Conservation (phyloP, 192 early-diverging fungal genomes). For the Obelidium mucronatum region DNA sequence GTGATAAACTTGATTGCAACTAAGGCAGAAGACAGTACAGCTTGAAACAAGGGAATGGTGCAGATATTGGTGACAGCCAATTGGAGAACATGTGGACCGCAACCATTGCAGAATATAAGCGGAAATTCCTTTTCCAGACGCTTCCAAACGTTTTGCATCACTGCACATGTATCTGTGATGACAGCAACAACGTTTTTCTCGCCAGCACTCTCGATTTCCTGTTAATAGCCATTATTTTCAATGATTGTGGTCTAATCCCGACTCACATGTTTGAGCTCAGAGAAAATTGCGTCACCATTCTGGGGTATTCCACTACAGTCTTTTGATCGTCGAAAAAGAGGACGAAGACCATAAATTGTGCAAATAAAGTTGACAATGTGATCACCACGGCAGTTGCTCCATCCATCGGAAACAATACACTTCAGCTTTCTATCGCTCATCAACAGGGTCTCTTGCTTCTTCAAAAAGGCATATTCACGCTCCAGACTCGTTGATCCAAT, state of each 20-base stretch:
- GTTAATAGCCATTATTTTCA: neutral
- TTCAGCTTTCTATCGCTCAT: neutral
- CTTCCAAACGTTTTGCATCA: slow-evolving; percentile 5
- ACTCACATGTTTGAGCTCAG: neutral
- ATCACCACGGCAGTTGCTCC: neutral
- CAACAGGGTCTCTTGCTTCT: neutral
- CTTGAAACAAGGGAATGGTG: neutral
- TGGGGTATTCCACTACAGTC: neutral
- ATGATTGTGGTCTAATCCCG: neutral
- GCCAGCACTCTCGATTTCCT: neutral
- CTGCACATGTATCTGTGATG: slow-evolving; percentile 2
- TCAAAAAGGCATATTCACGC: neutral
- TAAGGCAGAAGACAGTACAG: neutral
- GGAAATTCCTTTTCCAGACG: neutral
- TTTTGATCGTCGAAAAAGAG: neutral
- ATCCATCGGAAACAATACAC: slow-evolving; percentile 6
- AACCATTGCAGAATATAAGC: neutral
- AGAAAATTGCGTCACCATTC: neutral
- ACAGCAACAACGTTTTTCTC: neutral
- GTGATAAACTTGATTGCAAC: neutral
- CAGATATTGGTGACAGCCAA: neutral
- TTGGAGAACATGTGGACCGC: neutral
- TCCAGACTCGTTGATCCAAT: slow-evolving; percentile 1
- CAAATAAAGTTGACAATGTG: slow-evolving; percentile 10
- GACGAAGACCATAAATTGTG: neutral